phyloP scores from a whole-genome alignment of 768 basidiomycete genomes.

The Boletus sp. region DNA sequence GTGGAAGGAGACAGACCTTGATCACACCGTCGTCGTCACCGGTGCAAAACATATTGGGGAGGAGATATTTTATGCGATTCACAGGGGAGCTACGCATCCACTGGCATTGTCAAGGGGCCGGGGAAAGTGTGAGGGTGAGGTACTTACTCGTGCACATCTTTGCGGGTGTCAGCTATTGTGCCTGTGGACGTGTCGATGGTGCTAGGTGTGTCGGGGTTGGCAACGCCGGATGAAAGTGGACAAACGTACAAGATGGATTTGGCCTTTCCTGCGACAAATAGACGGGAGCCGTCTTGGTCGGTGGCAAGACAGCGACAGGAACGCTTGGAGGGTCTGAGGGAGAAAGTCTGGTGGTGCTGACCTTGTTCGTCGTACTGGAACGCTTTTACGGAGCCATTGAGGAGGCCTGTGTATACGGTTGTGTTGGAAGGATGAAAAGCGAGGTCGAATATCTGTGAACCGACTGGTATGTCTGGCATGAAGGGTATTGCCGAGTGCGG shows the following conservation, averaged over 20 bases:
- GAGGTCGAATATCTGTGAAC: constrained; percentile 85
- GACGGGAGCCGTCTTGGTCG: constrained; percentile 60
- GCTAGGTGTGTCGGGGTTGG: constrained; percentile 37
- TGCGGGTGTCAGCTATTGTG: constrained; percentile 43
- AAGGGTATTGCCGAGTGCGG: constrained; percentile 1
- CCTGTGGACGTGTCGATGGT: constrained; percentile 67
- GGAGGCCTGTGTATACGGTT: constrained; percentile 72
- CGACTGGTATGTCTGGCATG: constrained; percentile 64
- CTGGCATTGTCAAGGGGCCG: constrained; percentile 33
- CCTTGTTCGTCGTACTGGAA: constrained; percentile 77
- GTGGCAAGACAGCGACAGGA: constrained; percentile 77
- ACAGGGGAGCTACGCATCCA: constrained; percentile 64
- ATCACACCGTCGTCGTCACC: constrained; percentile 95
- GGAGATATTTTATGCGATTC: constrained; percentile 76
- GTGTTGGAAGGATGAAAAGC: constrained; percentile 76
- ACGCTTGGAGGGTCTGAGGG: constrained; percentile 72
- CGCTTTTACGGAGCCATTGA: constrained; percentile 82
- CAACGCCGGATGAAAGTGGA: background rate
- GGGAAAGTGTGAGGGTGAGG: constrained; percentile 2
- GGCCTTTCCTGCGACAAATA: constrained; percentile 82
- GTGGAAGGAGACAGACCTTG: constrained; percentile 53
- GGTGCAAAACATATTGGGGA: constrained; percentile 71
- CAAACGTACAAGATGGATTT: constrained; percentile 71
- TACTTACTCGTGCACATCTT: constrained; percentile 68
- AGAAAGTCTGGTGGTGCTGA: constrained; percentile 53